Base-by-base conservation (phyloP, 495 filamentous ascomycete genomes). In the Podospora bellae-mahoneyi region DNA sequence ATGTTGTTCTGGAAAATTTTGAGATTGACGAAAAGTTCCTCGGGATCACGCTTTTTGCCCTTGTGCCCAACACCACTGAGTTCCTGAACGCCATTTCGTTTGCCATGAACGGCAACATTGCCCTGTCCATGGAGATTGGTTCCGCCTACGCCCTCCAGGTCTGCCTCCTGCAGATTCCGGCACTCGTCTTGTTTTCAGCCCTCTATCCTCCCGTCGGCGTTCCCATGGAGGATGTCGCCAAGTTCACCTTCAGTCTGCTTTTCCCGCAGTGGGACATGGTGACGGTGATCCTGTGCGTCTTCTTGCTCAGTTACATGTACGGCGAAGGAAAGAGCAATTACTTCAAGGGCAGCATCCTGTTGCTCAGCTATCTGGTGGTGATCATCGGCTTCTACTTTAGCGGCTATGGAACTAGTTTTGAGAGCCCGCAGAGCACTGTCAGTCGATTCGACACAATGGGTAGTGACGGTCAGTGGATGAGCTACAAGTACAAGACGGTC, bases 81-180 rank as follows among this genome's bases (percentile, higher is more conserved):
- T 99, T 99, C 74, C 76, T 99, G 82, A 99, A 99, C 76, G 95
- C 96, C 74, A 98, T 99, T 66, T 97, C 93, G 2, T 99, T 99
- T 78, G 95, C 95, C 57, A 99, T 99, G 96, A 98, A 99, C 73
- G 95, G 95, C n/a, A 99, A 99, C 78, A 98, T 99, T 75, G 95
- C 95, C 0, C 84, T 99, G 28, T 96, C 92, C 56, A 98, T 99
- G 96, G 95, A 99, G 76, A 98, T 99, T 70, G 95, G 95, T 70
- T 97, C 93, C 0, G 94, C 94, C 39, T 99, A 99, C 72, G 96
- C 96, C 6, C 84, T 99, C 54, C 95, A 99, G 78, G 95, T 99
- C 66, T 97, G 93, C 78, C 86, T 99, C n/a, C 84, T 99, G 30
- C 95, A 99, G 75, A 93, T 98, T 26, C 95, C 95, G 0, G 92